Base-by-base conservation (phyloP, 2,329 filamentous ascomycete genomes). In the Metarhizium sp. region DNA sequence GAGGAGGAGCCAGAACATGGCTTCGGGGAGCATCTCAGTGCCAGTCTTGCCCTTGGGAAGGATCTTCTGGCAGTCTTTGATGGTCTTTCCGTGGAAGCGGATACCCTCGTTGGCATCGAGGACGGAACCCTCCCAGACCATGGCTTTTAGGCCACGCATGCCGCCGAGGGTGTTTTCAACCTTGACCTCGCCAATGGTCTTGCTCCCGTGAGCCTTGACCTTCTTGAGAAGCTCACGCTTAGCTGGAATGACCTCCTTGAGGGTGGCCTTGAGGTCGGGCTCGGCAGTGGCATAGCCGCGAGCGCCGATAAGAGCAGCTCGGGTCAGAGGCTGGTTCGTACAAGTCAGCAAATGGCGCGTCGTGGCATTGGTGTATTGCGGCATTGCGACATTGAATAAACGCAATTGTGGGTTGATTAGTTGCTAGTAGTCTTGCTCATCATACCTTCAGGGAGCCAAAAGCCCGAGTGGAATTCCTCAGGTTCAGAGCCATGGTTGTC, bases 1-100 rank as follows among this genome's bases (percentile, higher is more conserved):
- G 63, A 99, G 79, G 52, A 99, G 84, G 46, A 97, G 84, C 94
- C 94, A 99, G 81, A 99, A 99, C 94, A 99, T 99, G 72, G 92
- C 86, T 75, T 99, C 94, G 50, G 94, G 94, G 13, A 97, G 82
- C 94, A 97, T 99, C 76, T 97, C 92, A 6, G 90, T 95, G 65
- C 92, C 90, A 2, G 88, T 84, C 57, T 82, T 90, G 63, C 92
- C 94, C 79, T 96, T 97, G 69, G 94, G 92, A 16, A 97, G 84
- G 71, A 91, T 87, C 63, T 86, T 83, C 70, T 97, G 94, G 78
- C 94, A 99, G 69, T 99, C 92, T 76, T 95, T 95, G 79, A 99
- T 99, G 60, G 92, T 96, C 67, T 87, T 88, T 69, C 94, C 94
- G 71, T 97, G 94, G 80, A 99, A 99, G 60, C 92, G 89, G 69